phyloP scores from a whole-genome alignment of 108 stramenopile species.

The Nannochloropsis oceanica region DNA sequence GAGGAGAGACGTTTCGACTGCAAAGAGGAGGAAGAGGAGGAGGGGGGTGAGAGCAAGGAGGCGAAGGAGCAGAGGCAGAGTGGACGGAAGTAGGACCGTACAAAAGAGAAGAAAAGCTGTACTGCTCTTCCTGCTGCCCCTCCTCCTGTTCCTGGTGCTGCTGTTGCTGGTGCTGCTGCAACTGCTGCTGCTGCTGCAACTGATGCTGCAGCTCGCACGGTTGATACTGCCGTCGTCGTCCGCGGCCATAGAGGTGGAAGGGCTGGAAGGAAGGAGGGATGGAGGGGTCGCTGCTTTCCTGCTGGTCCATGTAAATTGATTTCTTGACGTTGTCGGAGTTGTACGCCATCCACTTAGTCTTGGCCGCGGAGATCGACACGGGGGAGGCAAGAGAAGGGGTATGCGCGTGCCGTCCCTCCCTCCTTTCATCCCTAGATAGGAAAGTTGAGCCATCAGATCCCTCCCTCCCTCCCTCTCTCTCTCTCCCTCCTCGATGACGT shows the following conservation, averaged over 20 bases:
- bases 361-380: background rate
- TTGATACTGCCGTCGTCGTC: background rate
- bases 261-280: background rate
- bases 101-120: no score
- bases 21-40: background rate
- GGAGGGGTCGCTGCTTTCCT: background rate
- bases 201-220: no score
- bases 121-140: no score
- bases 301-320: background rate
- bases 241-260: background rate
- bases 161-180: no score
- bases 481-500: no score
- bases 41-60: background rate
- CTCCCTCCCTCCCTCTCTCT: no score
- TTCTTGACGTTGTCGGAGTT: background rate
- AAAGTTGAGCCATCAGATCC: no score
- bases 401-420: no score
- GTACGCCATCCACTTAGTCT: background rate
- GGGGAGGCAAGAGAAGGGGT: background rate
- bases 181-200: no score
- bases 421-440: no score
- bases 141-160: no score
- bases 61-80: background rate
- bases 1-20: background rate
- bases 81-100: background rate